Evolutionary conservation across 352 stramenopile species (phyloP), one percentile per base, ranked within the genome.

Genomic region (Phytophthora tentaculata): DNA sequence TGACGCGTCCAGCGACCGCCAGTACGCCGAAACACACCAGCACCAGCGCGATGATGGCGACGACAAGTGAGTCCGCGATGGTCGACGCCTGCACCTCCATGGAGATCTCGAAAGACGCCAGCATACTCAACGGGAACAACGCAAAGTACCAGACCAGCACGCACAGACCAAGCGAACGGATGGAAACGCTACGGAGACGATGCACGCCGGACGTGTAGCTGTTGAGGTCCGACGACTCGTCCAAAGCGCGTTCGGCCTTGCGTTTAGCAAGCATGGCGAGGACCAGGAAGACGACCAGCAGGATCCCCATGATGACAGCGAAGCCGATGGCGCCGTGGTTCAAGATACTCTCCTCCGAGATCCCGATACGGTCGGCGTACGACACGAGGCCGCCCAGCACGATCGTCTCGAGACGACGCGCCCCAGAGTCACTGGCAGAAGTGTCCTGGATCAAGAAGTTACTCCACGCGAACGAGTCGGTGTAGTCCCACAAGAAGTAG

Each of bases 401-500:
- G 54, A 89, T 82, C 23, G 78, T 85, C 35, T 88, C 76, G 24
- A 91, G 55, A 28, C 83, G 82, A 71, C 82, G 80, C 65, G 51
- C 52, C 28, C 39, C 41, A 22, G 67, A 61, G 23, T 57, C 63
- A 19, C 51, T 56, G 24, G 60, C 57, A 35, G 56, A 61, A 7
- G 45, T 19, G 5, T 67, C 61, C 13, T 73, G 58, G 2, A 90
- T 66, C 35, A 91, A 61, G 43, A 90, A 91, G 60, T 86, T 90
- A 49, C 75, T 83, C 84, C 86, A 94, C 5, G 82, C 63, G 26
- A 94, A 89, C 22, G 80, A 81, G 56, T 92, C 86, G 28, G 81
- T 86, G 62, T 84, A 92, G 44, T 88, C 77, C 76, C 80, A 88
- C 2, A 90, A 56, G 67, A 83, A 89, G 47, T 88, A 88, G 8